A percentile compares a stretch with the other conserved stretches of the same genome.
phyloP scores from a whole-genome alignment of 352 stramenopile genomes.

The Thraustochytrium sp. region DNA sequence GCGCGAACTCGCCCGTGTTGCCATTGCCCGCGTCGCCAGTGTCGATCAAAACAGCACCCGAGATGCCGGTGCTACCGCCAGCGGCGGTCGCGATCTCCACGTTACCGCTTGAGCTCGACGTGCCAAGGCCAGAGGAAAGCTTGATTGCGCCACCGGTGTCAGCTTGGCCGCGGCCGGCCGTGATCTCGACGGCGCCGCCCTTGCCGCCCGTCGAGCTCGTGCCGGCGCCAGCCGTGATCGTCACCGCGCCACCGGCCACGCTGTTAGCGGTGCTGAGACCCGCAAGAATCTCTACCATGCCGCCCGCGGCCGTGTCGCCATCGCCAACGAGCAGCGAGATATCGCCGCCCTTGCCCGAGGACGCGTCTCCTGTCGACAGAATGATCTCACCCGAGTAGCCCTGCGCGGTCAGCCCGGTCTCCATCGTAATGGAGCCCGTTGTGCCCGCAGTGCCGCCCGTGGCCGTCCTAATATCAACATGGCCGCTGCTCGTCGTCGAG shows the following conservation, averaged over 20 bases:
- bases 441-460: not conserved
- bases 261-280: not conserved
- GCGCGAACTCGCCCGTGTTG: too few species aligned
- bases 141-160: conserved; percentile 45
- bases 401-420: not conserved
- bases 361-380: not conserved
- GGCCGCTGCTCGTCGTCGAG: not conserved
- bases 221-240: not conserved
- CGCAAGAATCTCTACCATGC: not conserved
- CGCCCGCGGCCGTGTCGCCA: not conserved
- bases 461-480: not conserved
- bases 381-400: not conserved
- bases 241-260: not conserved
- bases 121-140: conserved; percentile 41
- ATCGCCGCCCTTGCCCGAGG: not conserved
- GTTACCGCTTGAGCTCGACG: conserved; percentile 42
- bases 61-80: too few species aligned
- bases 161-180: not conserved
- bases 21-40: too few species aligned
- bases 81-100: too few species aligned
- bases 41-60: too few species aligned
- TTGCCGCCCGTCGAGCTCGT: too few species aligned
- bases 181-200: not conserved
- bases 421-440: not conserved
- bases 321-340: not conserved